A percentile compares a stretch with the other conserved stretches of the same genome.
Conservation (phyloP, 768 basidiomycete species). For the Podaxis mareebaensis region DNA sequence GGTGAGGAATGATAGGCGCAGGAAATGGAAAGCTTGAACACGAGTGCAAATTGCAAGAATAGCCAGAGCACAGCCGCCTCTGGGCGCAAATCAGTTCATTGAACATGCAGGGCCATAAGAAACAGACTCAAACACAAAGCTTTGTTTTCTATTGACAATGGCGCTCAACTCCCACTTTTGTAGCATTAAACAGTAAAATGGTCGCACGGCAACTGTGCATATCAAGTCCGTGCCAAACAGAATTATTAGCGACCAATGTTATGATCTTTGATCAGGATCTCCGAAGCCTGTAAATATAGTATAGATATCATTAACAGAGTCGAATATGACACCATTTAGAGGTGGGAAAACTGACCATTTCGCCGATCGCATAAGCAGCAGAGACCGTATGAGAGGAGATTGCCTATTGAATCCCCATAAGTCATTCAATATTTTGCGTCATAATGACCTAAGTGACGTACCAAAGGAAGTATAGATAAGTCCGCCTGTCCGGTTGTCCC, state of each 20-base stretch:
- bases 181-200: background rate
- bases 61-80: too few species aligned
- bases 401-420: background rate
- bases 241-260: background rate
- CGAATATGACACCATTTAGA: background rate
- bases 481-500: background rate
- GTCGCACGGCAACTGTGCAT: background rate
- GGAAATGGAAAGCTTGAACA: background rate
- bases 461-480: slow-evolving; percentile 9
- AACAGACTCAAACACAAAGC: background rate
- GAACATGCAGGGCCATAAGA: too few species aligned
- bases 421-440: background rate
- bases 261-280: background rate
- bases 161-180: background rate
- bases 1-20: background rate
- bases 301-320: background rate
- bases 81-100: too few species aligned
- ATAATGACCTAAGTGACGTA: background rate
- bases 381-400: slow-evolving; percentile 10
- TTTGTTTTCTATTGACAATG: background rate
- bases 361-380: slow-evolving; percentile 8
- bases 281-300: background rate
- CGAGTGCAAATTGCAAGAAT: background rate
- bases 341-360: slow-evolving; percentile 8
- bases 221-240: background rate